These are phyloP conservation scores for Calcarisporium arbuscula DNA, from an alignment of 2,329 filamentous ascomycete species.

Conservation along the genomic window DNA sequence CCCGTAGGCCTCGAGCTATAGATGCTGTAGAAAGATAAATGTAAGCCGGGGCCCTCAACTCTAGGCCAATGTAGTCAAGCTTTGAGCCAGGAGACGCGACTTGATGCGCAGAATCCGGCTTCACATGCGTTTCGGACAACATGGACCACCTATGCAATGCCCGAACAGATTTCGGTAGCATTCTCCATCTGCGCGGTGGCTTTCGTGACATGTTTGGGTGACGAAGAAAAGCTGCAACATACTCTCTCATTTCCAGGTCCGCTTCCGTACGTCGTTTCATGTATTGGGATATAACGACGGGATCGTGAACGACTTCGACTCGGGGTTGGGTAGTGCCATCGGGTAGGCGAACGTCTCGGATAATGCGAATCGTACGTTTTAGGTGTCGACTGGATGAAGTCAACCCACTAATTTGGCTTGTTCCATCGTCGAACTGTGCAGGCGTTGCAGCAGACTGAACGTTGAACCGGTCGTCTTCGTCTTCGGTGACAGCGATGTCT, in stretches of 20 bases:
- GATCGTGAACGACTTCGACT: conserved; percentile 68
- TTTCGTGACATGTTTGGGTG: conserved; percentile 1
- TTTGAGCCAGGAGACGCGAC: conserved; percentile 21
- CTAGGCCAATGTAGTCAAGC: conserved; percentile 25
- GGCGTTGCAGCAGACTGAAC: conserved; percentile 64
- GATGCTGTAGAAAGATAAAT: conserved; percentile 35
- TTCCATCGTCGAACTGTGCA: conserved; percentile 66
- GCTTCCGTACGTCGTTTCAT: conserved; percentile 67
- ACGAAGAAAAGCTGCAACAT: conserved; percentile 29
- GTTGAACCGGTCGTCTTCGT: conserved; percentile 65
- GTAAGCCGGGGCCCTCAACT: conserved; percentile 31
- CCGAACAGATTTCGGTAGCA: conserved; percentile 12
- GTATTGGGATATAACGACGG: conserved; percentile 84
- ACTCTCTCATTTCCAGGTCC: conserved; percentile 69
- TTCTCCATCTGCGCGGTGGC: conserved; percentile 11
- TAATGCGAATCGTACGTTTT: conserved; percentile 67
- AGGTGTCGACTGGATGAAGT: conserved; percentile 57
- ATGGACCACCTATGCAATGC: conserved; percentile 15
- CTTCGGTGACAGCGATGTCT: conserved; percentile 51
- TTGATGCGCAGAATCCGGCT: conserved; percentile 12
- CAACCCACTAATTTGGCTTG: conserved; percentile 69
- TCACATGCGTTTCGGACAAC: conserved; percentile 10
- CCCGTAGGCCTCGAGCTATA: conserved; percentile 43
- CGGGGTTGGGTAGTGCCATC: conserved; percentile 51
- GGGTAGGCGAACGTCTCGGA: conserved; percentile 47